A percentile compares a stretch with the other conserved stretches of the same genome.
These are phyloP conservation scores for Dichomitus squalens DNA, from an alignment of 1,284 basidiomycete species.

Conservation along the genomic window DNA sequence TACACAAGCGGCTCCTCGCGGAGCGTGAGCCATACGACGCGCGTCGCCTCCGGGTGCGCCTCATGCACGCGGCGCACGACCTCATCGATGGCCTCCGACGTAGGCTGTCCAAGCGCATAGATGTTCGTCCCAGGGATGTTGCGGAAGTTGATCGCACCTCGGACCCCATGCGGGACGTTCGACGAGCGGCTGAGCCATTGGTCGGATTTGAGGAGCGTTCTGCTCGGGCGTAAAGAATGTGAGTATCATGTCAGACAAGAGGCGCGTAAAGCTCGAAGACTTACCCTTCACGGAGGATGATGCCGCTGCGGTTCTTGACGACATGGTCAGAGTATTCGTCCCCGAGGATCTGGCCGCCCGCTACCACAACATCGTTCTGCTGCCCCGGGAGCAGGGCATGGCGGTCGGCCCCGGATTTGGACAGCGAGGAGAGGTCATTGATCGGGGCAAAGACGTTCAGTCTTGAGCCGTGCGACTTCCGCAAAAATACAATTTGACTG, in stretches of 20 bases:
- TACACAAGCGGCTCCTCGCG: constrained; percentile 95
- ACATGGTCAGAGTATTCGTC: constrained; percentile 96
- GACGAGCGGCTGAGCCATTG: constrained; percentile 82
- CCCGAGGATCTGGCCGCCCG: constrained; percentile 86
- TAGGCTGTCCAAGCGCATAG: constrained; percentile 93
- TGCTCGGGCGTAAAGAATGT: constrained; percentile 31
- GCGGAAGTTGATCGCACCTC: constrained; percentile 95
- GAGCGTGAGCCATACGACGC: constrained; percentile 90
- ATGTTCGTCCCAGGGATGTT: constrained; percentile 84
- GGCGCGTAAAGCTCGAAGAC: constrained; percentile 27
- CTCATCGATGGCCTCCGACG: constrained; percentile 85
- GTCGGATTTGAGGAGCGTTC: constrained; percentile 89
- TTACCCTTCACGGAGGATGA: constrained; percentile 87
- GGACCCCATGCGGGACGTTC: constrained; percentile 67
- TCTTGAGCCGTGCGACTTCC: constrained; percentile 75
- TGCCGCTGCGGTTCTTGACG: constrained; percentile 91
- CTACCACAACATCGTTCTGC: constrained; percentile 75
- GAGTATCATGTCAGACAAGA: constrained; percentile 1
- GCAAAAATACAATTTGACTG: constrained; percentile 85
- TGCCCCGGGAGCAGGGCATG: constrained; percentile 62
- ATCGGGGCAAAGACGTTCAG: constrained; percentile 89
- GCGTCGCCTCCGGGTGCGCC: constrained; percentile 60
- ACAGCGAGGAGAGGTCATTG: constrained; percentile 82
- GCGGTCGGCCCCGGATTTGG: constrained; percentile 60
- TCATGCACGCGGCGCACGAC: constrained; percentile 75